A percentile compares a stretch with the other conserved stretches of the same genome.
Conservation (phyloP, 2,329 filamentous ascomycete genomes). For the Phyllosticta citribraziliensis region DNA sequence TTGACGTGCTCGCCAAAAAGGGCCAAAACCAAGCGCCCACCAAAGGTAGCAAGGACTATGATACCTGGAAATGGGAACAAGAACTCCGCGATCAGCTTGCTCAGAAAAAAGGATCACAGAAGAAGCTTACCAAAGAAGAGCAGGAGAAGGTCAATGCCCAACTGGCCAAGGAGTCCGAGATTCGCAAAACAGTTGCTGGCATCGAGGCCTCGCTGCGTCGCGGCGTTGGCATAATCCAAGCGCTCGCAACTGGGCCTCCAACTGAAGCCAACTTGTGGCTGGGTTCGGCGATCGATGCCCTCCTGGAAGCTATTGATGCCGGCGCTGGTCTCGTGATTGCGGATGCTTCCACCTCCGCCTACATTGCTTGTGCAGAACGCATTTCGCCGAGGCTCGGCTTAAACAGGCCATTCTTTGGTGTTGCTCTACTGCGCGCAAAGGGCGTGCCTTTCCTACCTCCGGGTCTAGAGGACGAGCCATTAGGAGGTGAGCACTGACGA, state of each 20-base stretch:
- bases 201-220: conserved; percentile 64
- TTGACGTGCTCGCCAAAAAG: conserved; percentile 86
- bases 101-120: conserved; percentile 82
- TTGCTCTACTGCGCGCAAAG: conserved; percentile 73
- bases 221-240: conserved; percentile 76
- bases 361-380: conserved; percentile 68
- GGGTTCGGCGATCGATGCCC: conserved; percentile 62
- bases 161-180: conserved; percentile 72
- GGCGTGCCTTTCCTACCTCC: conserved; percentile 63
- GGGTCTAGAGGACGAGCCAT: conserved; percentile 65
- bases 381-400: conserved; percentile 64
- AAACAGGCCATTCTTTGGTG: conserved; percentile 72
- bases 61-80: conserved; percentile 94
- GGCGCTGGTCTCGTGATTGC: conserved; percentile 76
- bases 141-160: conserved; percentile 85
- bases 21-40: conserved; percentile 55
- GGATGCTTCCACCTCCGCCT: conserved; percentile 66
- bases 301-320: conserved; percentile 66
- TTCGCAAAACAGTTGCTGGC: conserved; percentile 61
- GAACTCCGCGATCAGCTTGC: conserved; percentile 79
- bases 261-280: conserved; percentile 86
- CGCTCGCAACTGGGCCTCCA: conserved; percentile 76
- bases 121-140: conserved; percentile 85
- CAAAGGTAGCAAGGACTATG: conserved; percentile 91
- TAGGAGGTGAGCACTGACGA: conserved; percentile 48